These are phyloP conservation scores for Globisporangium acanthophoron DNA, from an alignment of 352 stramenopile species.

Conservation along the genomic window DNA sequence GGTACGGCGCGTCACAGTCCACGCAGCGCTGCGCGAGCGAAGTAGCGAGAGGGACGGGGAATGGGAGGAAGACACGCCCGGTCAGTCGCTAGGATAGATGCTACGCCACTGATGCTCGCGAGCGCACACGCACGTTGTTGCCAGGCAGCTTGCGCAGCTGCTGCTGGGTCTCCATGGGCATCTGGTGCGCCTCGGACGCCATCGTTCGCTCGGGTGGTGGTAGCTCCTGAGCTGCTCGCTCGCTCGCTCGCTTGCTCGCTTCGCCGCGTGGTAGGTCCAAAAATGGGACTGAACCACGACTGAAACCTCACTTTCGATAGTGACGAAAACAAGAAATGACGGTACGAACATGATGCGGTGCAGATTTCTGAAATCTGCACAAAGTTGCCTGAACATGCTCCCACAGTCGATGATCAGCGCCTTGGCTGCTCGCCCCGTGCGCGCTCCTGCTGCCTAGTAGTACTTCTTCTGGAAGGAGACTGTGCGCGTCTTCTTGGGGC, in stretches of 20 bases:
- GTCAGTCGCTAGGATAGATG: background rate
- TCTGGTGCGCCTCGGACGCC: conserved; percentile 61
- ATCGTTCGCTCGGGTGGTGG: conserved; percentile 1
- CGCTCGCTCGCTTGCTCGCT: background rate
- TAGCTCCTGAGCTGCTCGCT: background rate
- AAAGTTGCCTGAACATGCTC: too few species aligned
- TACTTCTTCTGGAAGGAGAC: conserved; percentile 56
- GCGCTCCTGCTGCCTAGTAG: conserved; percentile 11
- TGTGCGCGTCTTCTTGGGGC: conserved; percentile 44
- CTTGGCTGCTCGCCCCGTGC: too few species aligned
- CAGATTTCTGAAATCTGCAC: too few species aligned
- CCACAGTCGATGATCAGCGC: too few species aligned
- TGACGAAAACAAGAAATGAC: background rate
- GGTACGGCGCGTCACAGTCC: conserved; percentile 92
- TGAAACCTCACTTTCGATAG: background rate
- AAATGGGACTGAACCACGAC: too few species aligned
- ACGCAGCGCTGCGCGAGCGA: conserved; percentile 72
- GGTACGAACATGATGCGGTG: background rate
- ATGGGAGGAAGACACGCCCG: background rate
- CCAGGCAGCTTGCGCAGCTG: conserved; percentile 73
- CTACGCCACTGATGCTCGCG: too few species aligned
- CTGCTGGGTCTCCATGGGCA: conserved; percentile 82
- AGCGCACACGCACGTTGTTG: conserved; percentile 62
- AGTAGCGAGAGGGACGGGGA: background rate
- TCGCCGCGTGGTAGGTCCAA: background rate